Evolutionary conservation across 2,329 filamentous ascomycete species (phyloP), one percentile per base, ranked within the genome.

Genomic region (Sporothrix globosa): DNA sequence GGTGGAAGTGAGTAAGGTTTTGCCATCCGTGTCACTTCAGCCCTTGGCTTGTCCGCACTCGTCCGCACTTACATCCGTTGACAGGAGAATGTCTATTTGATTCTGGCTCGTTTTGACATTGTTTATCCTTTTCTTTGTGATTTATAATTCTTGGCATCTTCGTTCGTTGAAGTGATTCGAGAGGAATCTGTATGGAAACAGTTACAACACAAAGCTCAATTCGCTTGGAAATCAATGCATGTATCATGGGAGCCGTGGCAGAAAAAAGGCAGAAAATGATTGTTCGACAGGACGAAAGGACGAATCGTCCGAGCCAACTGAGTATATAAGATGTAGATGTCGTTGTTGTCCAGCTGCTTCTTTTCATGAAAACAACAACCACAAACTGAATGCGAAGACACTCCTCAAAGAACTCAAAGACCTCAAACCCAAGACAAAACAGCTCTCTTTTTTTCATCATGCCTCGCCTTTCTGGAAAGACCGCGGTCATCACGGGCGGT

Each of bases 401-500:
- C 17, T 11, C n/a, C 7, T 9, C n/a, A 9, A 52, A 52, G 4
- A 52, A 5, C n/a, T n/a, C n/a, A n/a, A n/a, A n/a, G n/a, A 52
- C 1, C 44, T 17, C 44, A 17, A 48, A 2, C 9, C 2, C n/a
- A 61, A 41, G 19, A 11, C 30, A 44, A 34, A 34, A 34, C 5
- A 9, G 9, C 34, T 34, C 34, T 6, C 34, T 7, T 34, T 34
- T 9, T 1, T 17, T 17, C 56, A 44, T 1, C 50, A 71, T 69
- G 67, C 13, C 70, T 67, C 54, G 70, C 52, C 70, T 71, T 9
- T 21, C 27, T 6, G 71, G 71, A 66, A 85, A 85, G 73, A 83
- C 82, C 72, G 85, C 82, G 77, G 82, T 91, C 76, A 83, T 93
- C 68, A 91, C 91, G 2, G 91, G 91, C 65, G 91, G 86, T 19